Percentiles rank a stretch among this genome's conserved stretches.
Evolutionary conservation across 2,329 filamentous ascomycete genomes (phyloP).

Genomic region (Colletotrichum lini): DNA sequence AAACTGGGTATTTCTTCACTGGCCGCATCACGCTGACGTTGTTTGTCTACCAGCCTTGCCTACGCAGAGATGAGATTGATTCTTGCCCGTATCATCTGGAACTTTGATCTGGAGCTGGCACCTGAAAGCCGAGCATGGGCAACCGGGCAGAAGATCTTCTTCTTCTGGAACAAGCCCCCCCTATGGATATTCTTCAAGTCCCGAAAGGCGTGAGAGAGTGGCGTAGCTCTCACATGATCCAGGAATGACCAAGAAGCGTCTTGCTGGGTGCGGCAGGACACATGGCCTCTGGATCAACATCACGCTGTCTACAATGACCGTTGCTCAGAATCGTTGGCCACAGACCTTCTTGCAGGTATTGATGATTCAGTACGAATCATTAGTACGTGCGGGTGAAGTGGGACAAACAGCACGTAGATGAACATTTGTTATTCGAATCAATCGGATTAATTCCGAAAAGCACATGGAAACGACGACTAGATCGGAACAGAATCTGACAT

Average conservation of each 20-base stretch:
- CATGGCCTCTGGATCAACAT: background rate
- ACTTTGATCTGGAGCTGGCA: slow-evolving; percentile 62
- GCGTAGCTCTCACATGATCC: background rate
- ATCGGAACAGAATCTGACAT: background rate
- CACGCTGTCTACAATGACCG: background rate
- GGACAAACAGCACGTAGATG: too few species aligned
- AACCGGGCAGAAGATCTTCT: slow-evolving; percentile 53
- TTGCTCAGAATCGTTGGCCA: too few species aligned
- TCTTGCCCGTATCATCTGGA: slow-evolving; percentile 62
- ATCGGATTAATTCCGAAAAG: background rate
- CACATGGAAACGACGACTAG: background rate
- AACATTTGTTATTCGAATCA: too few species aligned
- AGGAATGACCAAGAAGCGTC: background rate
- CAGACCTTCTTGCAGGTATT: too few species aligned
- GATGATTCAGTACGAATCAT: too few species aligned
- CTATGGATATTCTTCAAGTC: slow-evolving; percentile 25
- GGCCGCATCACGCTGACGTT: background rate
- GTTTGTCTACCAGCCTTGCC: slow-evolving; percentile 54
- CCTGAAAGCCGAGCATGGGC: slow-evolving; percentile 55
- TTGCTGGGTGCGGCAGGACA: background rate
- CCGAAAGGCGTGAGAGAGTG: background rate
- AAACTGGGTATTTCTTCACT: slow-evolving; percentile 45
- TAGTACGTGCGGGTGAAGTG: too few species aligned
- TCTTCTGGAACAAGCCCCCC: slow-evolving; percentile 54
- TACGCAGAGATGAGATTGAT: slow-evolving; percentile 67